These are phyloP conservation scores for Dissophora ornata DNA, from an alignment of 192 early-diverging fungal genomes.

Conservation along the genomic window DNA sequence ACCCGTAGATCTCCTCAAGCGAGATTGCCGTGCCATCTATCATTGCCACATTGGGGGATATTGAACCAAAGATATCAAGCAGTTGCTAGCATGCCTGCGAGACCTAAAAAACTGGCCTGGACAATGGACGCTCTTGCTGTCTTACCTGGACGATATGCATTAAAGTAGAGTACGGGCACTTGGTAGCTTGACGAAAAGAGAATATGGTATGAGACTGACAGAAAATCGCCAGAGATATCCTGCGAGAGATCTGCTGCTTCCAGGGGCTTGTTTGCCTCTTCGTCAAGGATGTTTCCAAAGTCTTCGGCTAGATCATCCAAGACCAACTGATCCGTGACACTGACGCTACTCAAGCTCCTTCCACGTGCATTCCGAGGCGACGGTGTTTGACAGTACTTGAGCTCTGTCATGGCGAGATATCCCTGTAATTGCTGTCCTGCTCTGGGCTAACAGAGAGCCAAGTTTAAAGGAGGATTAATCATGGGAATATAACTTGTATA, in stretches of 20 bases:
- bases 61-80: too few species aligned
- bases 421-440: constrained; percentile 13
- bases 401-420: constrained; percentile 18
- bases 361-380: neutral
- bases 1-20: constrained; percentile 59
- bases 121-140: too few species aligned
- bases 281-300: constrained; percentile 12
- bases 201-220: constrained; percentile 66
- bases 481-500: too few species aligned
- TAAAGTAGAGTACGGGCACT: constrained; percentile 71
- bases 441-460: constrained; percentile 1
- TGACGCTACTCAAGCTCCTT: neutral
- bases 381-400: neutral
- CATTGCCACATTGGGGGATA: neutral
- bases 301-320: constrained; percentile 24
- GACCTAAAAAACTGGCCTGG: too few species aligned
- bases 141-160: constrained; percentile 60
- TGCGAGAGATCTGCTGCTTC: neutral
- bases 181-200: constrained; percentile 69
- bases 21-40: constrained; percentile 51
- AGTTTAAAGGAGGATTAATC: neutral
- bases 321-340: constrained; percentile 10
- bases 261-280: neutral
- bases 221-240: constrained; percentile 9
- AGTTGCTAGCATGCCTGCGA: too few species aligned